These are phyloP conservation scores for Alternaria incomplexa DNA, from an alignment of 2,329 filamentous ascomycete species.

Conservation along the genomic window DNA sequence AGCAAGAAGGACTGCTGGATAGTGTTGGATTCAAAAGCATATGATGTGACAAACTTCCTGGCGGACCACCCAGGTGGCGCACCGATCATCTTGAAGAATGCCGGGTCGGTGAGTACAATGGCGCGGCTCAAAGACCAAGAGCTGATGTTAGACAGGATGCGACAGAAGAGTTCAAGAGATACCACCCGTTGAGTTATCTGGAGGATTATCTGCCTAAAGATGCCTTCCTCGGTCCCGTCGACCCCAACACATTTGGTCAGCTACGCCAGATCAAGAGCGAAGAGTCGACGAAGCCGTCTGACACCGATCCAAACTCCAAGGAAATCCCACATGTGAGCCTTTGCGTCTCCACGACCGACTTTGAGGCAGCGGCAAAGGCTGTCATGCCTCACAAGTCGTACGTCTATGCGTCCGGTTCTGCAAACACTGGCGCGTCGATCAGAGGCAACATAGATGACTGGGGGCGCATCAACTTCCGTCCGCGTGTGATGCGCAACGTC, in stretches of 20 bases:
- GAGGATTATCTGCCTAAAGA: conserved; percentile 37
- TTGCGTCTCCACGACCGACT: conserved; percentile 41
- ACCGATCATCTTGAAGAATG: conserved; percentile 45
- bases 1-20: conserved; percentile 62
- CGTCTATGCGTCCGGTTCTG: conserved; percentile 43
- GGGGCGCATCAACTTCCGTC: conserved; percentile 44
- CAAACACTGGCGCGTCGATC: conserved; percentile 41
- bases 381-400: conserved; percentile 43
- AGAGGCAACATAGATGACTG: conserved; percentile 43
- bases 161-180: conserved; percentile 44
- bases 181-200: conserved; percentile 41
- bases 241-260: conserved; percentile 41
- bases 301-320: conserved; percentile 21
- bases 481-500: conserved; percentile 46
- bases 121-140: too few species aligned
- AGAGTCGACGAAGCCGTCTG: conserved; percentile 22
- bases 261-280: conserved; percentile 30
- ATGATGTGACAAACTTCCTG: conserved; percentile 70
- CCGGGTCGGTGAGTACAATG: conserved; percentile 50
- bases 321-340: conserved; percentile 39
- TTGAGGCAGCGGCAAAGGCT: conserved; percentile 40
- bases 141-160: conserved; percentile 35
- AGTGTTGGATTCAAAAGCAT: conserved; percentile 70
- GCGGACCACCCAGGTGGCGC: conserved; percentile 67
- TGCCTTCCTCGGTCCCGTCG: conserved; percentile 34